phyloP scores from a whole-genome alignment of 1,284 basidiomycete genomes.

The Trichosporon asahii region DNA sequence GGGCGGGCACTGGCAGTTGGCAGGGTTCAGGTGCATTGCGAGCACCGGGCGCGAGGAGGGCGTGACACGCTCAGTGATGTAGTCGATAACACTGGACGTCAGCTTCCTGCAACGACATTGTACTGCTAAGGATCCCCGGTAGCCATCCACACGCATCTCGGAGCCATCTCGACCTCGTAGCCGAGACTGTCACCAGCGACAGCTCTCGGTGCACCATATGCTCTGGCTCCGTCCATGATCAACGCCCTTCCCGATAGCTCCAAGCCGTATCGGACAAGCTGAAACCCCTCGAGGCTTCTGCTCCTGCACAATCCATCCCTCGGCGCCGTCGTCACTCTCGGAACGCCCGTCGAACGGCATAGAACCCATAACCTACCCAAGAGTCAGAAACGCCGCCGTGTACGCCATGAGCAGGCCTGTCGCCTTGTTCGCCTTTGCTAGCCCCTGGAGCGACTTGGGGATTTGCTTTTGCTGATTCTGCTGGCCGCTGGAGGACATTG shows the following conservation, averaged over 20 bases:
- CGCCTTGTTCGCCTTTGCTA: background rate
- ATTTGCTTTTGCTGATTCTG: background rate
- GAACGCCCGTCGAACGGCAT: background rate
- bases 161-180: no score
- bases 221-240: no score
- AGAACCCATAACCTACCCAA: background rate
- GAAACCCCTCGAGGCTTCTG: no score
- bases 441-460: slow-evolving; percentile 4
- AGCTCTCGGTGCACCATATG: no score
- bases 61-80: background rate
- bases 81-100: background rate
- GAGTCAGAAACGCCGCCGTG: background rate
- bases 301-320: no score
- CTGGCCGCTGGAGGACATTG: background rate
- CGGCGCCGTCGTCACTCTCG: background rate
- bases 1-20: background rate
- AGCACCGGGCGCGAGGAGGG: background rate
- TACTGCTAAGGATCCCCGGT: no score
- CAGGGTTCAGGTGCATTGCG: background rate
- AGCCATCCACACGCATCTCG: no score
- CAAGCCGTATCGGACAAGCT: no score
- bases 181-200: no score
- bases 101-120: no score
- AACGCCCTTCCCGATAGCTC: no score
- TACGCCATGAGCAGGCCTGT: slow-evolving; percentile 5